Base-by-base conservation (phyloP, 2,329 filamentous ascomycete species). In the Scedosporium minutisporum region DNA sequence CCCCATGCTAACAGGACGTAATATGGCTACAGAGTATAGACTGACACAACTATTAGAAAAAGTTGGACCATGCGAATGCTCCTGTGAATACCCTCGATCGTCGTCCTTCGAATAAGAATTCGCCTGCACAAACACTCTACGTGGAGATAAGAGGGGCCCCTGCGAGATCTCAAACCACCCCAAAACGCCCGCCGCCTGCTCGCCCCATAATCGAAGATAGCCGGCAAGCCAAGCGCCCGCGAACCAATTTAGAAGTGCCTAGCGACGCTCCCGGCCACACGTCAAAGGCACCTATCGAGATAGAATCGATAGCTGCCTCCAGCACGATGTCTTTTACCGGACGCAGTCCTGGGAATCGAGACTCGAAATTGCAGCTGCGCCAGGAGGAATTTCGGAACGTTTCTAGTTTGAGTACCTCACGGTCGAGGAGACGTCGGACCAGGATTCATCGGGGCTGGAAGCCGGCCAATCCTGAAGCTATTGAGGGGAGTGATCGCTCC, bases 321-420 rank as follows among this genome's bases (percentile, higher is more conserved):
- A 61, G 27, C 16, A 58, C 27, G 9, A 57, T 18, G 46, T 61
- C 59, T 16, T 33, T 51, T 7, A 27, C 18, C 14, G 48, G 12
- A 12, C 27, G 25, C 14, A 18, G 27, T 16, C 21, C 48, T 16
- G 14, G 51, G 10, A 33, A 29, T 21, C 23, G 25, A 25, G 58
- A 60, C 23, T 48, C 27, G 14, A 60, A 60, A 33, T 6, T 42
- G 46, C 27, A 57, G 21, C 21, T 57, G n/a, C 60, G 60, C 14
- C 60, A 61, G 25, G 46, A 41, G 6, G 60, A 61, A 38, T 55
- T 33, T 42, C 60, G 55, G 6, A 58, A 58, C 27, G 25, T 58
- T 41, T 14, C 27, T 16, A 58, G 16, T 27, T 14, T 55, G 12
- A 23, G 7, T 23, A 55, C 18, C 18, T 25, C 51, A n/a, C n/a